Base-by-base conservation (phyloP, 108 stramenopile species). In the Hondaea fermentalgiana region DNA sequence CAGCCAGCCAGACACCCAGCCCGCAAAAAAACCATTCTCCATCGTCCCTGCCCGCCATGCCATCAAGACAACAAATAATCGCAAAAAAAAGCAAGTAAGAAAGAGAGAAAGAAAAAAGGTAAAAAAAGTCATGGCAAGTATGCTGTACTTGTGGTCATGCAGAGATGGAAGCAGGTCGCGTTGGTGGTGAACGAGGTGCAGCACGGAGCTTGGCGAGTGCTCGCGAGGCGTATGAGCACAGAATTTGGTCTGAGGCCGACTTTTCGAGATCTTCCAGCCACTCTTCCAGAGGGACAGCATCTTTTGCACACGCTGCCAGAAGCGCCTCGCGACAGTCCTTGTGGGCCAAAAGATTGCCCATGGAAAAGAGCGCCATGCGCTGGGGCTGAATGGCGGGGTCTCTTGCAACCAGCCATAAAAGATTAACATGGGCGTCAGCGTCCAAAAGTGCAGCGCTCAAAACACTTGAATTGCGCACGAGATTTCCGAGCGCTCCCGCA, bases 401-500 rank as follows among this genome's bases (percentile, higher is more conserved):
- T 5, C 23, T 25, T 3, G 29, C 28, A 16, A 90, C 88, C 25
- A 93, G 35, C 3, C n/a, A 21, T 14, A 92, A 35, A 5, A 93
- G 89, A 19, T 88, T 51, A 42, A 25, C 47, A 17, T 55, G 87
- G 10, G 87, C 89, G 17, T 44, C 91, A 3, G 16, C 58, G 35
- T 57, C 87, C 4, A 90, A 60, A 10, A 94, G 83, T 29, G 43
- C 89, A 4, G 5, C 47, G 42, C 49, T 16, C 25, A 94, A 92
- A 25, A 53, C 43, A 25, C 90, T 59, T 12, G 88, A 87, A 64
- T 93, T 93, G 43, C 93, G 90, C 57, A 93, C 90, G 28, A 93
- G 89, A 91, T 93, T 94, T 19, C 92, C 94, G 10, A 94, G 88
- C 21, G 94, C 93, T 19, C 94, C 94, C n/a, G 93, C 93, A 43